phyloP scores from a whole-genome alignment of 148 eudicot genomes.

The Camellia japonica region DNA sequence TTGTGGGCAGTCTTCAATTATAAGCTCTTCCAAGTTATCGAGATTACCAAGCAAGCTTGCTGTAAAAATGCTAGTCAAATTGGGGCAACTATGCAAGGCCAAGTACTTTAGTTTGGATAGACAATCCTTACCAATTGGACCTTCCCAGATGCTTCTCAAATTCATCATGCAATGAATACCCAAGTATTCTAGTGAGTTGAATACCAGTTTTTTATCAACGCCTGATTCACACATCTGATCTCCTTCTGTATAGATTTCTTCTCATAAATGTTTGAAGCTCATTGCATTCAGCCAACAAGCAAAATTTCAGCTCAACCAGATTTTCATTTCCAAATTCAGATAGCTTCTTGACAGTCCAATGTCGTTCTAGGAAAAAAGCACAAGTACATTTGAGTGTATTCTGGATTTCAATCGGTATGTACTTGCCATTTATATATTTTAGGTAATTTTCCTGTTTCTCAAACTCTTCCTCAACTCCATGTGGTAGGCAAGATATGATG shows the following conservation, averaged over 20 bases:
- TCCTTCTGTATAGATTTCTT: not conserved
- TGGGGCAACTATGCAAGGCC: constrained; percentile 14
- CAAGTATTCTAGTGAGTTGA: not conserved
- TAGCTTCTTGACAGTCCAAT: constrained; percentile 6
- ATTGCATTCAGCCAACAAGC: constrained; percentile 10
- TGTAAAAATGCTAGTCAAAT: constrained; percentile 18
- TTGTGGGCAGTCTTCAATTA: constrained; percentile 22
- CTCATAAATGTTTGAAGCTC: not conserved
- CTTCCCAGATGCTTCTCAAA: constrained; percentile 2
- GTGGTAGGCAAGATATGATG: constrained; percentile 1
- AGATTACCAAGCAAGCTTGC: constrained; percentile 2
- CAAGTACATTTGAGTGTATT: not conserved
- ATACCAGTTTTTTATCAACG: not conserved
- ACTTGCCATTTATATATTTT: not conserved
- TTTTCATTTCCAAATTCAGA: constrained; percentile 2
- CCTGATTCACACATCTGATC: not conserved
- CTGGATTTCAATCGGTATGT: not conserved
- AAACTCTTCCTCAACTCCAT: constrained; percentile 5
- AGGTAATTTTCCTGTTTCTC: not conserved
- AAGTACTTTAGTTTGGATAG: constrained; percentile 10
- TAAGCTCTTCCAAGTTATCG: constrained; percentile 9
- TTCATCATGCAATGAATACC: constrained; percentile 5
- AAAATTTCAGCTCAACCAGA: not conserved
- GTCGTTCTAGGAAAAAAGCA: constrained; percentile 19
- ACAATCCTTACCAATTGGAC: not conserved